Percentiles rank a stretch among this genome's conserved stretches.
Evolutionary conservation across 176 grass and related monocot species (phyloP).

Genomic region (bread wheat (Triticum aestivum)): IWGSC_CS_RefSeq_v2.1 NC_057801.1:594415196-594415695

Average conservation of each 20-base stretch:
- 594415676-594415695: not conserved
- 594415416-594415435: no score
- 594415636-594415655: not conserved
- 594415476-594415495: not conserved
- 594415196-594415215: no score
- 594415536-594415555: not conserved
- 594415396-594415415: no score
- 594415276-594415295: not conserved
- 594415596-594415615: not conserved
- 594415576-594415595: not conserved
- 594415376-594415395: no score
- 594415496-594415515: not conserved
- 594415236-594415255: no score
- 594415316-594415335: no score
- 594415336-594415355: no score
- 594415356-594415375: no score
- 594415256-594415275: no score
- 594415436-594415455: not conserved
- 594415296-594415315: not conserved
- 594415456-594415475: not conserved
- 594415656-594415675: conserved; percentile 1
- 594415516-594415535: not conserved
- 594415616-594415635: not conserved
- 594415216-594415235: no score
- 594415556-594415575: not conserved